Percentiles rank a stretch among this genome's conserved stretches.
These are phyloP conservation scores for Claviceps monticola DNA, from an alignment of 2,329 filamentous ascomycete species.

Conservation along the genomic window DNA sequence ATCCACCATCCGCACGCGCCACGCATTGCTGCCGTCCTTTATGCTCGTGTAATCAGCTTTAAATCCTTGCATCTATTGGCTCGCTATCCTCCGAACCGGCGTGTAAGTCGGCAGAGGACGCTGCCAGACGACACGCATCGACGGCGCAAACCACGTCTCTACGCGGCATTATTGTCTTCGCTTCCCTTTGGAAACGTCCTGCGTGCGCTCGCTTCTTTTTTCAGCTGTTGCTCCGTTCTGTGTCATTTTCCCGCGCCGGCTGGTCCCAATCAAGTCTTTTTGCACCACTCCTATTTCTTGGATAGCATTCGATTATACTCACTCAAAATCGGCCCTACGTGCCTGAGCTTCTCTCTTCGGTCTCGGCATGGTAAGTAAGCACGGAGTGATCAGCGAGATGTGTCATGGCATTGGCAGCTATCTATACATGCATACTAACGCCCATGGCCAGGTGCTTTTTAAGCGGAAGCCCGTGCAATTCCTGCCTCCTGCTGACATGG, in stretches of 20 bases:
- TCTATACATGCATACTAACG: slow-evolving; percentile 2
- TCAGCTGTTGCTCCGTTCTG: background rate
- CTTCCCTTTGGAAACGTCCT: background rate
- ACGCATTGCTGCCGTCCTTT: slow-evolving; percentile 3
- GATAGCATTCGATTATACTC: background rate
- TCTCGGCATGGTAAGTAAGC: slow-evolving; percentile 6
- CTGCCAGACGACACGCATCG: slow-evolving; percentile 4
- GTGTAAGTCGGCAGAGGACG: slow-evolving; percentile 19
- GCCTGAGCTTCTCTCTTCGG: background rate
- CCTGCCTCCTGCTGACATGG: slow-evolving; percentile 53
- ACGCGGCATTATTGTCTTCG: slow-evolving; percentile 1
- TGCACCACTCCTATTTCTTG: background rate
- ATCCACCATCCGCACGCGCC: slow-evolving; percentile 6
- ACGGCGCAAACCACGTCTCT: slow-evolving; percentile 1
- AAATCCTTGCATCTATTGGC: slow-evolving; percentile 2
- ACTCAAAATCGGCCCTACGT: background rate
- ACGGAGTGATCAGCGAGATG: background rate
- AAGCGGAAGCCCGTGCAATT: slow-evolving; percentile 92
- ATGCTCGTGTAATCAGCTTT: background rate
- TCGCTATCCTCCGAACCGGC: slow-evolving; percentile 9
- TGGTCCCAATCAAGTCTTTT: background rate
- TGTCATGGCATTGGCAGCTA: background rate
- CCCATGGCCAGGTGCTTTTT: slow-evolving; percentile 60
- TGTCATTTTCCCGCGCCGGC: background rate
- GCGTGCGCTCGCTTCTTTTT: background rate